These are phyloP conservation scores for Coelastrella sp. DNA, from an alignment of 139 green algal genomes.

Conservation along the genomic window DNA sequence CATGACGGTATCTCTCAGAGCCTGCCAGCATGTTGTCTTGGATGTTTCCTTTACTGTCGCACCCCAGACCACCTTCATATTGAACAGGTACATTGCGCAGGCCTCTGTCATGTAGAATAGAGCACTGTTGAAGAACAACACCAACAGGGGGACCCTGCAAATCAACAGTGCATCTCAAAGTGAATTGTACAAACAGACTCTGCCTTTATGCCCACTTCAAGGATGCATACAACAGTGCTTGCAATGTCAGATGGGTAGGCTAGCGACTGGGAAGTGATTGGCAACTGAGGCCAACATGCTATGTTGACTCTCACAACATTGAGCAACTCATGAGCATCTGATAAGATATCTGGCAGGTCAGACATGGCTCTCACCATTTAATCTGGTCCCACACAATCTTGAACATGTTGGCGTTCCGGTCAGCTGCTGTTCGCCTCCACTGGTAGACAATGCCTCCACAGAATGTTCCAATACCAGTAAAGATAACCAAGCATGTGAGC, in stretches of 20 bases:
- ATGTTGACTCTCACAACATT: too few relatives aligned
- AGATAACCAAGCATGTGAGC: not conserved
- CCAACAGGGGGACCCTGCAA: conserved; percentile 12
- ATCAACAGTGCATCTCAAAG: not conserved
- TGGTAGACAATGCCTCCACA: conserved; percentile 8
- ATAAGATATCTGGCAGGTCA: too few relatives aligned
- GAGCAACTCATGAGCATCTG: too few relatives aligned
- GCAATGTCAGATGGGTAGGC: too few relatives aligned
- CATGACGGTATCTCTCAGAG: not conserved
- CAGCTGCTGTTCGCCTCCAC: not conserved
- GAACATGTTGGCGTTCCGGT: not conserved
- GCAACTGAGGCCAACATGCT: too few relatives aligned
- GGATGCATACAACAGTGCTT: too few relatives aligned
- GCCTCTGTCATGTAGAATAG: conserved; percentile 37
- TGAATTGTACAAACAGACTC: too few relatives aligned
- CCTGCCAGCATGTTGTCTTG: conserved; percentile 29
- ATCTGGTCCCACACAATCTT: conserved; percentile 23
- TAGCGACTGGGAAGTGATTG: too few relatives aligned
- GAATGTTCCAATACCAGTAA: conserved; percentile 7
- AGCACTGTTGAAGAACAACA: conserved; percentile 30
- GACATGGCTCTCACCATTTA: conserved; percentile 21
- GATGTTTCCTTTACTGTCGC: conserved; percentile 34
- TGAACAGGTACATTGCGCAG: conserved; percentile 41
- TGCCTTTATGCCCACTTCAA: too few relatives aligned
- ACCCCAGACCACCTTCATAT: conserved; percentile 26